phyloP scores from a whole-genome alignment of 306 rosid genomes.

The Prunus armeniaca region DNA sequence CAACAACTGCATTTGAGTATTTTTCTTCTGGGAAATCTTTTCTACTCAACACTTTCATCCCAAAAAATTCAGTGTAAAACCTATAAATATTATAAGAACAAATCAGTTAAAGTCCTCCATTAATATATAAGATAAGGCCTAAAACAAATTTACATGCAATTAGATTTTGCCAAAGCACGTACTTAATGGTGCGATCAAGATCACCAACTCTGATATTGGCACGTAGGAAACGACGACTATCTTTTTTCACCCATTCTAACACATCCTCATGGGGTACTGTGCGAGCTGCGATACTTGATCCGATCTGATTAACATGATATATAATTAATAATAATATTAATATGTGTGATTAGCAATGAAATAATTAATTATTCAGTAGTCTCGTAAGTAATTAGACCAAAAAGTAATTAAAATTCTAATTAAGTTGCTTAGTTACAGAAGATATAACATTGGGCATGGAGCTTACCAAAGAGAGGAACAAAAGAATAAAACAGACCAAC shows the following conservation, averaged over 20 bases:
- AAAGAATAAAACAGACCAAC: background rate
- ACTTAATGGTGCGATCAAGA: constrained; percentile 70
- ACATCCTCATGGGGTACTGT: constrained; percentile 5
- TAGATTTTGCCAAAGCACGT: constrained; percentile 5
- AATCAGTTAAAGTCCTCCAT: background rate
- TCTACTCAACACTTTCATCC: constrained; percentile 58
- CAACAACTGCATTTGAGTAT: constrained; percentile 58
- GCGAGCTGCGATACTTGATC: background rate
- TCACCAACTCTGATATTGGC: constrained; percentile 67
- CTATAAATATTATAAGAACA: constrained; percentile 18
- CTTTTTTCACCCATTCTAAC: constrained; percentile 60
- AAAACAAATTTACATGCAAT: background rate
- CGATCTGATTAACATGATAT: background rate
- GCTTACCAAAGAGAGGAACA: constrained; percentile 17
- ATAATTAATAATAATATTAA: background rate
- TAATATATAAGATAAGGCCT: background rate
- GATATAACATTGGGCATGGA: background rate
- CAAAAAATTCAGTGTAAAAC: constrained; percentile 55
- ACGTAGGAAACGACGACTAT: constrained; percentile 58
- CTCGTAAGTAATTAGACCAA: no score
- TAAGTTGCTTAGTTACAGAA: background rate
- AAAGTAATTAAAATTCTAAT: background rate
- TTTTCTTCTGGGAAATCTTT: constrained; percentile 56
- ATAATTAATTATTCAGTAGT: no score
- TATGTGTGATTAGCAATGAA: no score